Evolutionary conservation across 805 yeast genomes (phyloP).

Genomic region (Grigorovia yakushimaensis): DNA sequence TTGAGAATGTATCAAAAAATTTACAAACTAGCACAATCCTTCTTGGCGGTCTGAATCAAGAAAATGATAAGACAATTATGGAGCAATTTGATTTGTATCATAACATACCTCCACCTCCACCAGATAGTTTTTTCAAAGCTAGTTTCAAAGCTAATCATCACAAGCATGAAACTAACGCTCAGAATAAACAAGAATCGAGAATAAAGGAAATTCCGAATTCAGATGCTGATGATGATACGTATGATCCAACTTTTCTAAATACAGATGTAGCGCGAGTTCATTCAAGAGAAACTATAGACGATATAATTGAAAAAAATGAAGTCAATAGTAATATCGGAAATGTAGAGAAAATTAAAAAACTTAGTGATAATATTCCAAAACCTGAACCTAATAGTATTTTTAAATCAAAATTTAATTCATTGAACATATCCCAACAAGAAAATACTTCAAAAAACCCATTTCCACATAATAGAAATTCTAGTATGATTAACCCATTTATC

Average conservation of each 20-base stretch:
- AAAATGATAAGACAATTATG: neutral
- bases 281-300: neutral
- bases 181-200: neutral
- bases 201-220: neutral
- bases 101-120: neutral
- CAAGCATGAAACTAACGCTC: neutral
- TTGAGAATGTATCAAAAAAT: neutral
- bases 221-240: neutral
- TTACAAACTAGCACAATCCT: neutral
- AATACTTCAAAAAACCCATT: too few relatives aligned
- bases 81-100: neutral
- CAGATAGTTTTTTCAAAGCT: neutral
- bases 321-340: too few relatives aligned
- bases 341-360: too few relatives aligned
- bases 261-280: neutral
- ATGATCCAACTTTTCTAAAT: neutral
- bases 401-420: too few relatives aligned
- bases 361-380: too few relatives aligned
- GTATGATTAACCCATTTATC: too few relatives aligned
- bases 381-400: too few relatives aligned
- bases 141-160: neutral
- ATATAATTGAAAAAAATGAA: neutral
- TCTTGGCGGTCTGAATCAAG: neutral
- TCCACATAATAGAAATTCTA: too few relatives aligned
- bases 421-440: too few relatives aligned